Percentiles rank a stretch among this genome's conserved stretches.
Evolutionary conservation across 1,139 yeast genomes (phyloP).

Genomic region (Pneumocystis wakefieldiae): DNA sequence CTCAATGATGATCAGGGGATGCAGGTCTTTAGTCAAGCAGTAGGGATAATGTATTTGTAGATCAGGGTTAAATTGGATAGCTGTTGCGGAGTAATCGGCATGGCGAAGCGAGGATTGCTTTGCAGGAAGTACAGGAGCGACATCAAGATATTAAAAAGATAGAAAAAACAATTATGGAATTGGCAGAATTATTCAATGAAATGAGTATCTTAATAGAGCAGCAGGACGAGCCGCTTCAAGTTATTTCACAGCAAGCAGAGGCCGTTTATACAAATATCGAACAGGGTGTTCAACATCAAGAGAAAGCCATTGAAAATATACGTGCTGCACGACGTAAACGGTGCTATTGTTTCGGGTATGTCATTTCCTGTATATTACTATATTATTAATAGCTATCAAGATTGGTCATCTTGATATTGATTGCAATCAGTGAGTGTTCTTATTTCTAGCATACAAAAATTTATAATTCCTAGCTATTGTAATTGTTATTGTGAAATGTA

Average conservation of each 20-base stretch:
- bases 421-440: background rate
- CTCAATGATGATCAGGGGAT: constrained; percentile 73
- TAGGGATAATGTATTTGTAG: constrained; percentile 19
- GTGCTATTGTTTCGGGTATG: constrained; percentile 68
- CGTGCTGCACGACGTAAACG: constrained; percentile 83
- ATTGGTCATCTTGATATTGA: background rate
- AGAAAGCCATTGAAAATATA: constrained; percentile 78
- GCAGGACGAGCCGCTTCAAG: constrained; percentile 80
- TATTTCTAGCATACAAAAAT: background rate
- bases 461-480: background rate
- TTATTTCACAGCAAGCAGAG: constrained; percentile 65
- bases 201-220: constrained; percentile 94
- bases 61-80: background rate
- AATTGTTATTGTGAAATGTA: constrained; percentile 1
- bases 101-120: constrained; percentile 92
- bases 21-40: constrained; percentile 88
- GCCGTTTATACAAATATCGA: constrained; percentile 83
- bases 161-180: constrained; percentile 90
- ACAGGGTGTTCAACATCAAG: constrained; percentile 87
- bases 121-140: constrained; percentile 90
- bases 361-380: constrained; percentile 15
- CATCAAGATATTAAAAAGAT: constrained; percentile 90
- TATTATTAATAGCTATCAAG: background rate
- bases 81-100: constrained; percentile 72
- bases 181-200: constrained; percentile 85